phyloP scores from a whole-genome alignment of 1,284 basidiomycete species.

The Ganoderma multipileum region DNA sequence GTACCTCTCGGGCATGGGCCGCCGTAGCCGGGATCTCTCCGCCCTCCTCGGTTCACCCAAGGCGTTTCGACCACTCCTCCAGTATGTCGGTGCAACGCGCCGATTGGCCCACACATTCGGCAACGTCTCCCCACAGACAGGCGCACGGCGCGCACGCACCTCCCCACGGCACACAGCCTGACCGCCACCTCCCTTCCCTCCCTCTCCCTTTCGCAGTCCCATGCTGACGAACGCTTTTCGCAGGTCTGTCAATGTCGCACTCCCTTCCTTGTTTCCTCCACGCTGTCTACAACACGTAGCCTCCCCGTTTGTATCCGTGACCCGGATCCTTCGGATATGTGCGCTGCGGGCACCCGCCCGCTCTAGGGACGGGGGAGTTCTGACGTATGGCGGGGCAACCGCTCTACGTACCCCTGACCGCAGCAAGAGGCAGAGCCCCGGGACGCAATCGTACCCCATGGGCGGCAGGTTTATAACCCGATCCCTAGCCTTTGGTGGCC shows the following conservation, averaged over 20 bases:
- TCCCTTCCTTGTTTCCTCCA: too few species aligned
- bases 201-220: too few species aligned
- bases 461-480: conserved; percentile 8
- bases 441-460: background rate
- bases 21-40: background rate
- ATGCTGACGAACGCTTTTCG: too few species aligned
- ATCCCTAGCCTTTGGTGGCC: background rate
- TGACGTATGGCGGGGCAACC: conserved; percentile 7
- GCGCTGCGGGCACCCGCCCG: background rate
- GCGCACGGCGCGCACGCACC: too few species aligned
- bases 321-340: background rate
- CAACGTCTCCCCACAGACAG: background rate
- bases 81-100: conserved; percentile 8
- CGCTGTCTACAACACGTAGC: too few species aligned
- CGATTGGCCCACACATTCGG: conserved; percentile 5
- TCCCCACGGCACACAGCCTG: too few species aligned
- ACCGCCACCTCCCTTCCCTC: too few species aligned
- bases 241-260: too few species aligned
- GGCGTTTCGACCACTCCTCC: background rate
- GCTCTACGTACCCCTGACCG: conserved; percentile 4
- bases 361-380: conserved; percentile 9
- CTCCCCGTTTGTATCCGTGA: too few species aligned
- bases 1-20: conserved; percentile 8
- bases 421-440: conserved; percentile 1
- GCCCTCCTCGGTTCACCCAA: background rate